phyloP scores from a whole-genome alignment of 352 stramenopile species.

The Pythium brachiatum region DNA sequence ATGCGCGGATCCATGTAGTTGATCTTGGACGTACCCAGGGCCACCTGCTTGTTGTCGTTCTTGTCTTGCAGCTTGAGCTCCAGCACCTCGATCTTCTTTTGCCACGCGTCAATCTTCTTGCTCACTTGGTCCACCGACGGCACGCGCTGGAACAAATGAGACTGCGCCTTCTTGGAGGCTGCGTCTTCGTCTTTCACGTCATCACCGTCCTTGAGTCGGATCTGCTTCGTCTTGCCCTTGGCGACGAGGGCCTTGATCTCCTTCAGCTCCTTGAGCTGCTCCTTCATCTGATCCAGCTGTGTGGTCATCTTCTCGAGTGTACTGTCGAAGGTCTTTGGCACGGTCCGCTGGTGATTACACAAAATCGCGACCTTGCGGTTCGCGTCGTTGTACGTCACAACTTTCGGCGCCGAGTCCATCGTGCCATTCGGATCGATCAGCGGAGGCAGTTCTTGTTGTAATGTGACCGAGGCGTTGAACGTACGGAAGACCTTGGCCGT shows the following conservation, averaged over 20 bases:
- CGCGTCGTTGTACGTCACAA: slow-evolving; percentile 99
- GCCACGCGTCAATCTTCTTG: slow-evolving; percentile 94
- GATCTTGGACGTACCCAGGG: slow-evolving; percentile 99
- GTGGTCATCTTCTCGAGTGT: slow-evolving; percentile 94
- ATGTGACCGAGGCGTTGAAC: slow-evolving; percentile 99
- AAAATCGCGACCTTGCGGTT: slow-evolving; percentile 99
- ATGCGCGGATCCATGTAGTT: slow-evolving; percentile 99
- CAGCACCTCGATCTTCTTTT: slow-evolving; percentile 91
- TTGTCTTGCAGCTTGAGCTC: slow-evolving; percentile 96
- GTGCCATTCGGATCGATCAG: slow-evolving; percentile 53
- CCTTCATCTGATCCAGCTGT: slow-evolving; percentile 91
- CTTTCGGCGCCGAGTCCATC: slow-evolving; percentile 85
- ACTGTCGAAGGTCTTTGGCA: slow-evolving; percentile 96
- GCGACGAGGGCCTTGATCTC: slow-evolving; percentile 88
- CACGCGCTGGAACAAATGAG: slow-evolving; percentile 92
- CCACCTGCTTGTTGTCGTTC: slow-evolving; percentile 99
- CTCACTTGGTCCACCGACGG: slow-evolving; percentile 93
- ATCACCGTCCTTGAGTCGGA: slow-evolving; percentile 91
- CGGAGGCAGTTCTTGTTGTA: slow-evolving; percentile 95
- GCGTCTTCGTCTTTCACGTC: slow-evolving; percentile 71
- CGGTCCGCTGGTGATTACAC: slow-evolving; percentile 99
- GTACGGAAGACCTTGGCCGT: slow-evolving; percentile 99
- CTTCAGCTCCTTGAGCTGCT: slow-evolving; percentile 95
- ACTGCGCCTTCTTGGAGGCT: slow-evolving; percentile 89
- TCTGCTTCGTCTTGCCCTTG: slow-evolving; percentile 84